Evolutionary conservation across 495 filamentous ascomycete species (phyloP), one percentile per base, ranked within the genome.

Genomic region (Trichocladium uniseriatum): DNA sequence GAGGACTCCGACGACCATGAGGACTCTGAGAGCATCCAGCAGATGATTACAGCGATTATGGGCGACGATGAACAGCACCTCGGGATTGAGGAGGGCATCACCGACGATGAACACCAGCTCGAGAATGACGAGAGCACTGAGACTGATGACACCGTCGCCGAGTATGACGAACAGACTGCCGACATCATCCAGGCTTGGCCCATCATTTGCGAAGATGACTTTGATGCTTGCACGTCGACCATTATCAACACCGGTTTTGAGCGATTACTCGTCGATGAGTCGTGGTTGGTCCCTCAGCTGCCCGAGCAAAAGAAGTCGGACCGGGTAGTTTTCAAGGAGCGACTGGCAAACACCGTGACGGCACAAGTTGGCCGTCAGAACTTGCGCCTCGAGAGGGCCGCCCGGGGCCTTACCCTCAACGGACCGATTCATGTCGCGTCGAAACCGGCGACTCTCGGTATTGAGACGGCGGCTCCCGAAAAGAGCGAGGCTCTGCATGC

Each of bases 201-300:
- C 20, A 16, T 54, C 5, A 21, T 49, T 24, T 16, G 21, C 15
- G 51, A 54, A 15, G 51, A 54, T 19, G 51, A 54, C 15, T 54
- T 49, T 36, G 51, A 54, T 40, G 45, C 51, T 2, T 10, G 38
- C 2, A 21, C 35, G 4, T 48, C 51, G 2, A 44, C 37, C 24
- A 18, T 27, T 15, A 15, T 45, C 8, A 22, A 35, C 19, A 5
- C 2, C 9, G 3, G 28, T 3, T 32, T 54, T 14, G 40, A 48
- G 32, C 8, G 3, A 0, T 16, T 54, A 14, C 4, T 54, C 6
- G 22, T 24, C n/a, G 51, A 44, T 31, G 2, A 3, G 2, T 5
- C 32, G 4, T 49, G 51, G 51, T 38, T 18, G n/a, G 8, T 54
- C 18, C 51, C 51, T 0, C 43, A 38, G 19, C 5, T 44, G 14